Conservation (phyloP, 2,329 filamentous ascomycete species). For the Ophiosphaerella herpotricha region DNA sequence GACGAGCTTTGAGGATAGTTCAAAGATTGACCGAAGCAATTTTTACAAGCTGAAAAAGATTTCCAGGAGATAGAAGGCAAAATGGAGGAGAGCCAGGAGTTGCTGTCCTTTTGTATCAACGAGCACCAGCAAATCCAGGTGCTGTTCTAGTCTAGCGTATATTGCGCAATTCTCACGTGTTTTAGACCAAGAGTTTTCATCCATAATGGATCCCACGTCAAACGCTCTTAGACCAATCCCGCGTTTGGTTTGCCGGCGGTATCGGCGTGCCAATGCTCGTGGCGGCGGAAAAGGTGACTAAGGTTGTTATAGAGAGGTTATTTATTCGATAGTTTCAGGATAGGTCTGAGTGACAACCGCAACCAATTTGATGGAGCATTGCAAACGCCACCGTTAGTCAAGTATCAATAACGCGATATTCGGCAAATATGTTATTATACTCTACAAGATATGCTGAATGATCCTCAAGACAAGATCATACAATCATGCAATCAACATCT, state of each 20-base stretch:
- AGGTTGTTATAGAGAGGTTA: too few relatives aligned
- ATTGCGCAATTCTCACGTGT: constrained; percentile 43
- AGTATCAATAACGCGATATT: too few relatives aligned
- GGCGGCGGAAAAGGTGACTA: too few relatives aligned
- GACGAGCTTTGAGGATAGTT: background rate
- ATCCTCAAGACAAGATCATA: too few relatives aligned
- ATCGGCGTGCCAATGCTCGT: constrained; percentile 22
- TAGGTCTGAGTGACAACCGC: too few relatives aligned
- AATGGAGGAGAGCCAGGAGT: constrained; percentile 15
- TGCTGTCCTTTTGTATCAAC: constrained; percentile 29
- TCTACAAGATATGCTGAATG: too few relatives aligned
- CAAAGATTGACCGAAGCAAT: background rate
- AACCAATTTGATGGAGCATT: too few relatives aligned
- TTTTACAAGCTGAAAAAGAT: background rate
- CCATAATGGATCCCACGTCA: constrained; percentile 22
- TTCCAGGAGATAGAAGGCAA: constrained; percentile 5
- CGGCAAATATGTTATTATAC: too few relatives aligned
- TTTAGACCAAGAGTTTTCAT: constrained; percentile 32
- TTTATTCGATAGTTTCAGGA: too few relatives aligned
- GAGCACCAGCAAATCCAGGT: constrained; percentile 14
- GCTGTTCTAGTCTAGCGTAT: constrained; percentile 33
- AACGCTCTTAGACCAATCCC: constrained; percentile 24
- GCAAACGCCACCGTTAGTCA: too few relatives aligned
- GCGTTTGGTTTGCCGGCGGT: constrained; percentile 19
- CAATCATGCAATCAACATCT: too few relatives aligned